Evolutionary conservation across 2,329 filamentous ascomycete genomes (phyloP).

Genomic region (Calonectria hongkongensis): DNA sequence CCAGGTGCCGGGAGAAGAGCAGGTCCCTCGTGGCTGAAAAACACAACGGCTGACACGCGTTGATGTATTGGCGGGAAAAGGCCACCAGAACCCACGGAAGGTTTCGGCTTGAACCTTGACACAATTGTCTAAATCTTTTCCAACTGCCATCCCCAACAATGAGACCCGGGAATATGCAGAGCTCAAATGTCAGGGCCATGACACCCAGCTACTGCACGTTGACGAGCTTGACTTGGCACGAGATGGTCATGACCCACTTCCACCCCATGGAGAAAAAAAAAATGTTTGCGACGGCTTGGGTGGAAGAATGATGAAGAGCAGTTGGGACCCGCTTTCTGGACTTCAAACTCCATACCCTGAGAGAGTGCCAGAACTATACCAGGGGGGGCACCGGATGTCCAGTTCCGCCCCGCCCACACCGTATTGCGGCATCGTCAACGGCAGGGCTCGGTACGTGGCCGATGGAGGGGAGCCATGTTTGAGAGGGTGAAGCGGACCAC

Average conservation of each 20-base stretch:
- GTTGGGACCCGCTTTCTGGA: slow-evolving; percentile 36
- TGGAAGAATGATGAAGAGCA: slow-evolving; percentile 37
- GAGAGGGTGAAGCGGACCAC: slow-evolving; percentile 37
- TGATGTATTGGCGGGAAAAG: neutral
- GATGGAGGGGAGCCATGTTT: slow-evolving; percentile 48
- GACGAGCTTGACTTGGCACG: slow-evolving; percentile 48
- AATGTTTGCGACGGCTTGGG: slow-evolving; percentile 23
- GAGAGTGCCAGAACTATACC: slow-evolving; percentile 33
- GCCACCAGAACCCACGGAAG: slow-evolving; percentile 24
- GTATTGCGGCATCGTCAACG: slow-evolving; percentile 35
- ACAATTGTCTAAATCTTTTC: slow-evolving; percentile 17
- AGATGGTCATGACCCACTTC: slow-evolving; percentile 45
- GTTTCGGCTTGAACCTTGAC: slow-evolving; percentile 2
- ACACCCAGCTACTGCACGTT: slow-evolving; percentile 43
- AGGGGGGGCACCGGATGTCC: slow-evolving; percentile 46
- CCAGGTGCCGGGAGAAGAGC: neutral
- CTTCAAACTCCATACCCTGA: slow-evolving; percentile 37
- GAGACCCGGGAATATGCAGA: slow-evolving; percentile 38
- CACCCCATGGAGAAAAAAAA: slow-evolving; percentile 47
- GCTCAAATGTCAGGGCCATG: slow-evolving; percentile 49
- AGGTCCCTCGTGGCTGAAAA: neutral
- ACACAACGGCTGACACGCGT: neutral
- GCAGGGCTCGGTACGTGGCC: slow-evolving; percentile 53
- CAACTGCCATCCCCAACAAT: slow-evolving; percentile 39
- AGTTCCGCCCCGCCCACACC: slow-evolving; percentile 51